These are phyloP conservation scores for Hsuehochloa calcarea DNA, from an alignment of 176 grass and related monocot genomes.

Conservation along the genomic window DNA sequence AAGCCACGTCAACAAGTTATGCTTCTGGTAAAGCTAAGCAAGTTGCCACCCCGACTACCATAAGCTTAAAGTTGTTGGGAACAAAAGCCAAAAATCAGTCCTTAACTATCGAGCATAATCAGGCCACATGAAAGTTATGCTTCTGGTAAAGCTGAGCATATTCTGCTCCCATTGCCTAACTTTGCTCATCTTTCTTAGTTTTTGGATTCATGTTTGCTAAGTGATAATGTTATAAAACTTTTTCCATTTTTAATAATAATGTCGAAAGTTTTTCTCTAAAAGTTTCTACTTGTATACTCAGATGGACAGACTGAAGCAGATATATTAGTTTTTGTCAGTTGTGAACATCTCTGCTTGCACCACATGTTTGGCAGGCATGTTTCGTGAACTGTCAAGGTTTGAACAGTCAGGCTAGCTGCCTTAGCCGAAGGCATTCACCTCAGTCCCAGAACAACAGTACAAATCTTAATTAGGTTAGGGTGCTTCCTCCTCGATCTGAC, in stretches of 20 bases:
- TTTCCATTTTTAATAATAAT: background rate
- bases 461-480: background rate
- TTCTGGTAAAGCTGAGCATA: constrained; percentile 34
- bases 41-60: constrained; percentile 14
- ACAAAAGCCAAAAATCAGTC: constrained; percentile 17
- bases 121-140: constrained; percentile 31
- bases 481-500: background rate
- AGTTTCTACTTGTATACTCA: background rate
- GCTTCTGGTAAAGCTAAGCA: constrained; percentile 22
- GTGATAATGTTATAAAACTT: background rate
- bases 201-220: constrained; percentile 14
- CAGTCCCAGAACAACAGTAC: background rate
- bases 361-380: background rate
- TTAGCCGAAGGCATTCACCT: background rate
- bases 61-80: constrained; percentile 25
- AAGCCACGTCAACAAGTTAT: constrained; percentile 27
- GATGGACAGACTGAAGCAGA: background rate
- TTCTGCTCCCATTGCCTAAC: background rate
- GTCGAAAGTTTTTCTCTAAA: background rate
- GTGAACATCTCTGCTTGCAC: background rate
- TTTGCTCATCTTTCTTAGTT: constrained; percentile 24
- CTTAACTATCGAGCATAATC: constrained; percentile 28
- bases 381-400: background rate
- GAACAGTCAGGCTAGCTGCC: background rate
- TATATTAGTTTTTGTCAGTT: background rate